Percentiles rank a stretch among this genome's conserved stretches.
These are phyloP conservation scores for Posidonia australis DNA, from an alignment of 106 monocot species.

Conservation along the genomic window DNA sequence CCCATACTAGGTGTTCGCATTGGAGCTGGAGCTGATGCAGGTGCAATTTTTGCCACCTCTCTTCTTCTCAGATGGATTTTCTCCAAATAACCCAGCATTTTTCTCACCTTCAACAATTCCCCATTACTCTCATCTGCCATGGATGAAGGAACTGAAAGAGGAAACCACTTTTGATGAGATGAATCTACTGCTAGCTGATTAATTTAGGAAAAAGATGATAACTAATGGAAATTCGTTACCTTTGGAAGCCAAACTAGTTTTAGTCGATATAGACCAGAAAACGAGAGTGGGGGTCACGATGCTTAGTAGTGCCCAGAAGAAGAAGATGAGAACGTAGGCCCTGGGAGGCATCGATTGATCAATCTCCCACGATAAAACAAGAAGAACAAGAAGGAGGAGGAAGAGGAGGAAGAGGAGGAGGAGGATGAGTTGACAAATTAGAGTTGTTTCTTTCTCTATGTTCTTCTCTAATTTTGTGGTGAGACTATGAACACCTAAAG, in stretches of 20 bases:
- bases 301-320: conserved; percentile 67
- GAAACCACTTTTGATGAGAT: neutral
- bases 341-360: conserved; percentile 50
- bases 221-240: conserved; percentile 14
- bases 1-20: neutral
- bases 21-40: conserved; percentile 14
- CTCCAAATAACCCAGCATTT: conserved; percentile 26
- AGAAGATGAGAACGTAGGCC: conserved; percentile 62
- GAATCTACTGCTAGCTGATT: too few relatives aligned
- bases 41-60: conserved; percentile 2
- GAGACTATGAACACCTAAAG: neutral
- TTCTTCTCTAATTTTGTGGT: too few relatives aligned
- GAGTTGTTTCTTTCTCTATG: too few relatives aligned
- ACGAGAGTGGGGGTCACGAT: conserved; percentile 72
- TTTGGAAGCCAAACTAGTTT: conserved; percentile 9
- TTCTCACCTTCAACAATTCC: conserved; percentile 19
- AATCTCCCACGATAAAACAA: too few relatives aligned
- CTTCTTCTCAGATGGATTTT: neutral
- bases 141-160: neutral
- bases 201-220: neutral
- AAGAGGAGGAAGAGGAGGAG: neutral
- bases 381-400: conserved; percentile 1
- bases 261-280: conserved; percentile 50
- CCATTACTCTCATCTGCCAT: conserved; percentile 10
- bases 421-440: too few relatives aligned